Evolutionary conservation across 495 filamentous ascomycete species (phyloP).

Genomic region (Neohortaea acidophila): DNA sequence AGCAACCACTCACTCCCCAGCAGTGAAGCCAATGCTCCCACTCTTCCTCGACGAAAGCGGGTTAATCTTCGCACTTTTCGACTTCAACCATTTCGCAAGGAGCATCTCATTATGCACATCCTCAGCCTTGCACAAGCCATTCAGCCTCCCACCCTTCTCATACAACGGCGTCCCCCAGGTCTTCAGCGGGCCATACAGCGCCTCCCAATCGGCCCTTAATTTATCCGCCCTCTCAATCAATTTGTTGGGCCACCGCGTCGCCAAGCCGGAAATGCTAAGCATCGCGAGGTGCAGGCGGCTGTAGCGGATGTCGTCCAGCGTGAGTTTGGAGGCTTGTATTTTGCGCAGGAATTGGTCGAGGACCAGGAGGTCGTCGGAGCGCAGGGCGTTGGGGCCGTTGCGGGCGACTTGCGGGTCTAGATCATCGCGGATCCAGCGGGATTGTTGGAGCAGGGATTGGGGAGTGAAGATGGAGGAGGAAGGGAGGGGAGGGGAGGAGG

Average conservation of each 20-base stretch:
- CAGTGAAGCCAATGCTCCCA: slow-evolving; percentile 23
- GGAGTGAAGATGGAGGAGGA: slow-evolving; percentile 13
- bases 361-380: slow-evolving; percentile 23
- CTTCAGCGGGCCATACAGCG: slow-evolving; percentile 20
- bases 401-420: slow-evolving; percentile 27
- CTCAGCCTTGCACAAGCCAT: slow-evolving; percentile 19
- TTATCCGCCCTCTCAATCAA: slow-evolving; percentile 25
- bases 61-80: slow-evolving; percentile 2
- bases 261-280: slow-evolving; percentile 20
- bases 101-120: slow-evolving; percentile 18
- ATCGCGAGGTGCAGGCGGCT: slow-evolving; percentile 27
- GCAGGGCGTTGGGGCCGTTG: slow-evolving; percentile 23
- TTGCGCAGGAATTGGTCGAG: slow-evolving; percentile 24
- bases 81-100: slow-evolving; percentile 10
- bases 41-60: slow-evolving; percentile 6
- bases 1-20: slow-evolving; percentile 24
- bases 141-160: slow-evolving; percentile 22
- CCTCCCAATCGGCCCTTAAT: slow-evolving; percentile 19
- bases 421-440: slow-evolving; percentile 27
- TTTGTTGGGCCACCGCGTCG: slow-evolving; percentile 26
- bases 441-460: slow-evolving; percentile 12
- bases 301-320: slow-evolving; percentile 16
- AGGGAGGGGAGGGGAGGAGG: no score
- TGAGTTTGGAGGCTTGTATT: slow-evolving; percentile 15
- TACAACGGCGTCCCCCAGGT: slow-evolving; percentile 20